These are phyloP conservation scores for Quercus bicolor DNA, from an alignment of 306 rosid genomes.

Conservation along the genomic window DNA sequence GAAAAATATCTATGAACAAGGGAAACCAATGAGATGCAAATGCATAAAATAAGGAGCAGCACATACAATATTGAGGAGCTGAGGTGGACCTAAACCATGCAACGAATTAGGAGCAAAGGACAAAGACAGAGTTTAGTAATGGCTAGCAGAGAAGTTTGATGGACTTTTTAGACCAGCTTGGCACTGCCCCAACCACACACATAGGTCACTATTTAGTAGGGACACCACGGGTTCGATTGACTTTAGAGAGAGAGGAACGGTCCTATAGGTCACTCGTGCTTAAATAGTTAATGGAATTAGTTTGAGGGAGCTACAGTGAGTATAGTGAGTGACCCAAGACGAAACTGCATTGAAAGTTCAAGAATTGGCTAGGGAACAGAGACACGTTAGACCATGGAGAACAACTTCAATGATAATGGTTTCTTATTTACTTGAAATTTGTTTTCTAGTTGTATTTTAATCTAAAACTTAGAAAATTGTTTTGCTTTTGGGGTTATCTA, in stretches of 20 bases:
- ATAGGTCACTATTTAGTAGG: not conserved
- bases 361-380: not conserved
- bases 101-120: slow-evolving; percentile 36
- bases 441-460: too few species aligned
- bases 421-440: too few species aligned
- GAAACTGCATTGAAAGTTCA: not conserved
- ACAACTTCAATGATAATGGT: too few species aligned
- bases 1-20: not conserved
- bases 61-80: slow-evolving; percentile 16
- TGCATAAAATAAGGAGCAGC: not conserved
- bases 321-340: too few species aligned
- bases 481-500: too few species aligned
- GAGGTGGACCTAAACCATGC: slow-evolving; percentile 37
- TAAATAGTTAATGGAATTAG: too few species aligned
- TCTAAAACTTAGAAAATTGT: too few species aligned
- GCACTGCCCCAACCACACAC: slow-evolving; percentile 7
- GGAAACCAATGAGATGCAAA: slow-evolving; percentile 5
- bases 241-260: slow-evolving; percentile 1
- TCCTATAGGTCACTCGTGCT: slow-evolving; percentile 10
- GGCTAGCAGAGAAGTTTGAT: not conserved
- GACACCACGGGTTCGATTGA: slow-evolving; percentile 3
- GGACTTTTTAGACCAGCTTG: slow-evolving; percentile 13
- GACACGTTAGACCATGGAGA: not conserved
- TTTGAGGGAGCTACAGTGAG: not conserved
- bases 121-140: slow-evolving; percentile 7